These are phyloP conservation scores for Aspergillus vadensis DNA, from an alignment of 2,329 filamentous ascomycete species.

Conservation along the genomic window DNA sequence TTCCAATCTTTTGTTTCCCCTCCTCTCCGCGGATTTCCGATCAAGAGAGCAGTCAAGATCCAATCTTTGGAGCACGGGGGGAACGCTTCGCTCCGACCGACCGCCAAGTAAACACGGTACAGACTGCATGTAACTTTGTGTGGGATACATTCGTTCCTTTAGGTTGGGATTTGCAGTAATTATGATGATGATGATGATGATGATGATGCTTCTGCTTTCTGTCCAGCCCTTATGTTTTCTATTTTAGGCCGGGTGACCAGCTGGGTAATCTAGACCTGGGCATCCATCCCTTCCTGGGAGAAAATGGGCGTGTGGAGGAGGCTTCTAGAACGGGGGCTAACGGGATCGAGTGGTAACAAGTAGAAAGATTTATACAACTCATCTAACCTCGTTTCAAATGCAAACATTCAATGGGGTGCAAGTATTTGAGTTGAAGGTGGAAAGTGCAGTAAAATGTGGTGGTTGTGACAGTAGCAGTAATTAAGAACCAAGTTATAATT, in stretches of 20 bases:
- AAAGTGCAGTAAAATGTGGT: neutral
- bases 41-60: neutral
- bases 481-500: neutral
- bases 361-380: too few relatives aligned
- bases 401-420: too few relatives aligned
- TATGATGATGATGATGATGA: too few relatives aligned
- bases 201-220: neutral
- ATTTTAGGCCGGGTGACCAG: neutral
- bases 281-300: neutral
- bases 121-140: neutral
- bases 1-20: neutral
- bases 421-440: too few relatives aligned
- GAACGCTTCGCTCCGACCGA: neutral
- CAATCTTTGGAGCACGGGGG: constrained; percentile 10
- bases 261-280: neutral
- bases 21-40: constrained; percentile 13
- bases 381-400: too few relatives aligned
- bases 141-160: neutral
- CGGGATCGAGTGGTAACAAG: too few relatives aligned
- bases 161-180: neutral
- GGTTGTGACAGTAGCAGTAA: neutral
- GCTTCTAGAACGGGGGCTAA: neutral
- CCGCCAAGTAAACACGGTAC: constrained; percentile 1
- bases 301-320: neutral
- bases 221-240: neutral